Conservation (phyloP, 2,329 filamentous ascomycete genomes). For the Tolypocladium pustulatum region DNA sequence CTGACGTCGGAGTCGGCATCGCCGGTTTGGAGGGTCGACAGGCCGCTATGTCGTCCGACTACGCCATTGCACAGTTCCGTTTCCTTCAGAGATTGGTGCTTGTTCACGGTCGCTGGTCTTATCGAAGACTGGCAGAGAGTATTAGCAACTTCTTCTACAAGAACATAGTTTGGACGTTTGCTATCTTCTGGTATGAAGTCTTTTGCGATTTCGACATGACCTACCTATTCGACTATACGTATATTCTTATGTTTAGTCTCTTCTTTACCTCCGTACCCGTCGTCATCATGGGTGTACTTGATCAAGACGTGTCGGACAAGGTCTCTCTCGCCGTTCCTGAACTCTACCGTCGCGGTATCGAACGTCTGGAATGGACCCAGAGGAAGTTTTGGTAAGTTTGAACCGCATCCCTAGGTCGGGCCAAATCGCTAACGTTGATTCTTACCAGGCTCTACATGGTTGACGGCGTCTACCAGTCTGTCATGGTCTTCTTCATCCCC, state of each 20-base stretch:
- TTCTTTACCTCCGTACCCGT: slow-evolving; percentile 93
- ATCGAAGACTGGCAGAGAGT: slow-evolving; percentile 80
- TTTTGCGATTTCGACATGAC: slow-evolving; percentile 94
- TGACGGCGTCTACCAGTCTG: slow-evolving; percentile 89
- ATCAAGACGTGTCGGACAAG: slow-evolving; percentile 91
- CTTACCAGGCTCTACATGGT: slow-evolving; percentile 72
- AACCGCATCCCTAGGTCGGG: too few relatives aligned
- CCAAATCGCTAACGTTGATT: slow-evolving; percentile 3
- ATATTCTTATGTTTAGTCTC: slow-evolving; percentile 93
- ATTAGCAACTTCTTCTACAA: slow-evolving; percentile 99
- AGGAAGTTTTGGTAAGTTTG: slow-evolving; percentile 78
- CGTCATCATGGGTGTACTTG: slow-evolving; percentile 90
- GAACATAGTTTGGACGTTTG: slow-evolving; percentile 96
- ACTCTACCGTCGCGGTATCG: slow-evolving; percentile 89
- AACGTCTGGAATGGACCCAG: slow-evolving; percentile 93
- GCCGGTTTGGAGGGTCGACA: slow-evolving; percentile 86
- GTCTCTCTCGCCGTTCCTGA: slow-evolving; percentile 92
- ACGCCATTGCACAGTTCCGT: slow-evolving; percentile 84
- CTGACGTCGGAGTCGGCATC: slow-evolving; percentile 92
- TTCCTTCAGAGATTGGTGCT: slow-evolving; percentile 75
- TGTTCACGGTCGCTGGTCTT: slow-evolving; percentile 94
- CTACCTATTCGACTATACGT: slow-evolving; percentile 95
- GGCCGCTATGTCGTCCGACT: slow-evolving; percentile 93
- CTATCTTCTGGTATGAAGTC: slow-evolving; percentile 95
- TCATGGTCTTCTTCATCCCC: slow-evolving; percentile 87